Evolutionary conservation across 441 rosid species (phyloP), one percentile per base, ranked within the genome.

Genomic region (Kokia cookei): DNA sequence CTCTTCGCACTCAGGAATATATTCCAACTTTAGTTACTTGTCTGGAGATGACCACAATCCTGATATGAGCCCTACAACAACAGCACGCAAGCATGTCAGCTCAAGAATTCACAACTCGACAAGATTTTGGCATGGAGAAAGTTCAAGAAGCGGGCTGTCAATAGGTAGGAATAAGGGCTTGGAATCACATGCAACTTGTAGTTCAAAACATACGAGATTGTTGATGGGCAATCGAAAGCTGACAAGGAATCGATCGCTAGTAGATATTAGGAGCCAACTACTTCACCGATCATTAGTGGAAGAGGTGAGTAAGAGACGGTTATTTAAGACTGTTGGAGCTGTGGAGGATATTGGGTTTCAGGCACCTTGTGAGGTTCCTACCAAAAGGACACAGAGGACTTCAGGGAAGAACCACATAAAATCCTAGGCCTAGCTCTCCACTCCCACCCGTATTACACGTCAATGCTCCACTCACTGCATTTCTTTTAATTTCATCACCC

Each of bases 311-410:
- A 91, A 77, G 78, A 83, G 87, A 81, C 60, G 94, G 57, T 58
- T 87, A 81, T 83, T 82, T 80, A 93, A 81, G 75, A 93, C 98
- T 11, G 96, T 80, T 43, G 98, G 98, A 78, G 92, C 83, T 12
- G 90, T 93, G 12, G 93, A 91, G 75, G 68, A 83, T 69, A 85
- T 93, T 48, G 96, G 98, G 61, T 93, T 86, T 74, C 91, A 85
- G 80, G 76, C 82, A 19, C 97, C 93, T 50, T 77, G 77, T 65
- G 85, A 74, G 48, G 80, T 82, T 77, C 71, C 84, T 8, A 78
- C 29, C 69, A 54, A 77, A 61, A 54, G 53, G 5, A 73, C 82
- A 40, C 62, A 54, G 24, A 69, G 66, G 69, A 74, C 17, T 66
- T 77, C 73, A 45, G 79, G 76, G 75, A 79, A 85, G 74, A 80